Evolutionary conservation across 495 filamentous ascomycete genomes (phyloP).

Genomic region (Hypoxylon lienhwacheense): DNA sequence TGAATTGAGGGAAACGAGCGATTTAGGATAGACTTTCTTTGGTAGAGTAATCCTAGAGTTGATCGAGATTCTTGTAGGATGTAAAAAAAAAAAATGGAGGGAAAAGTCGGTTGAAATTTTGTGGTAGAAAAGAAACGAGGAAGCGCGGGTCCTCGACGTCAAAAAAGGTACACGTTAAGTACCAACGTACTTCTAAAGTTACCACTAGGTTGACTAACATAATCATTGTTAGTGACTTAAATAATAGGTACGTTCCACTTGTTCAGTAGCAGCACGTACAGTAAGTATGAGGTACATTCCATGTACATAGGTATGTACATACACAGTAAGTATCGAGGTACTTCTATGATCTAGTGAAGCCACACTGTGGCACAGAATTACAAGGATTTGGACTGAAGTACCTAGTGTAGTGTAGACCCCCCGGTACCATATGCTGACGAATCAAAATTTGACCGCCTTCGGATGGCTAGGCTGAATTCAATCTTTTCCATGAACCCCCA

Average conservation of each 20-base stretch:
- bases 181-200: too few relatives aligned
- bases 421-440: slow-evolving; percentile 1
- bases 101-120: slow-evolving; percentile 28
- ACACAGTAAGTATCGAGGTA: neutral
- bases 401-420: neutral
- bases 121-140: slow-evolving; percentile 30
- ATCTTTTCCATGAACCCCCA: slow-evolving; percentile 18
- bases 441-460: slow-evolving; percentile 26
- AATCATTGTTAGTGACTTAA: too few relatives aligned
- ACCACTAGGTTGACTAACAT: too few relatives aligned
- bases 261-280: too few relatives aligned
- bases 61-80: slow-evolving; percentile 7
- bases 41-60: slow-evolving; percentile 17
- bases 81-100: neutral
- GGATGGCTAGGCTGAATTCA: slow-evolving; percentile 24
- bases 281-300: too few relatives aligned
- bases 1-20: slow-evolving; percentile 49
- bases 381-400: neutral
- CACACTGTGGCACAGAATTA: neutral
- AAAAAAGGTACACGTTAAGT: slow-evolving; percentile 7
- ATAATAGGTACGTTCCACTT: too few relatives aligned
- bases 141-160: slow-evolving; percentile 30
- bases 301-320: too few relatives aligned
- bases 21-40: slow-evolving; percentile 26
- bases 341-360: slow-evolving; percentile 5